Conservation (phyloP, 257 asterid species). For the Solanum commersonii region DNA sequence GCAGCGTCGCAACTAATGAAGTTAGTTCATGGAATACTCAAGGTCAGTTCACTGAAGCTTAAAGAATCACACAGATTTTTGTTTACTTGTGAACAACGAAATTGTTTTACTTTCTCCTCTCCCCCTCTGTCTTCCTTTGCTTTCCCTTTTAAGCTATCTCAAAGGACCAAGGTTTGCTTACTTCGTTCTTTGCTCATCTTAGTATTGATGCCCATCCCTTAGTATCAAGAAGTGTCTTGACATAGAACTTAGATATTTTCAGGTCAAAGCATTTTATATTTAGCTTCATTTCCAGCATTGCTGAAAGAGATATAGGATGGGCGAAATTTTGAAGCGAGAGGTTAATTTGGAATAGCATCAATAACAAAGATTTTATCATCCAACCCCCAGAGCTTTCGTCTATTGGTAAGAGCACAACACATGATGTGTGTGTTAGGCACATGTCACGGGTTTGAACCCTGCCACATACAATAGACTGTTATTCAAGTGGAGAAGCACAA, state of each 20-base stretch:
- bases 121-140: not conserved
- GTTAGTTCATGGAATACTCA: constrained; percentile 77
- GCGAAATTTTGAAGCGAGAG: not conserved
- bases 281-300: not conserved
- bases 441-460: not conserved
- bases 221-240: not conserved
- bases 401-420: not conserved
- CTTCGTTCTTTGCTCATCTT: not conserved
- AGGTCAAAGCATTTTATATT: not conserved
- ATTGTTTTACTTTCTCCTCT: not conserved
- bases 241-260: not conserved
- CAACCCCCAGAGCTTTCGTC: not conserved
- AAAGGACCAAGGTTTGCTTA: not conserved
- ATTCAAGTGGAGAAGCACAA: not conserved
- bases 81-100: not conserved
- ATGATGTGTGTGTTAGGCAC: not conserved
- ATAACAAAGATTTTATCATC: not conserved
- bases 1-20: constrained; percentile 74
- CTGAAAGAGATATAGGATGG: not conserved
- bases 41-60: constrained; percentile 33
- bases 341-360: not conserved
- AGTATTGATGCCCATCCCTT: not conserved
- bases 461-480: not conserved
- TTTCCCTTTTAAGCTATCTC: not conserved
- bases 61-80: not conserved